Percentiles rank a stretch among this genome's conserved stretches.
These are phyloP conservation scores for Lasiodiplodia gonubiensis DNA, from an alignment of 2,329 filamentous ascomycete species.

Conservation along the genomic window DNA sequence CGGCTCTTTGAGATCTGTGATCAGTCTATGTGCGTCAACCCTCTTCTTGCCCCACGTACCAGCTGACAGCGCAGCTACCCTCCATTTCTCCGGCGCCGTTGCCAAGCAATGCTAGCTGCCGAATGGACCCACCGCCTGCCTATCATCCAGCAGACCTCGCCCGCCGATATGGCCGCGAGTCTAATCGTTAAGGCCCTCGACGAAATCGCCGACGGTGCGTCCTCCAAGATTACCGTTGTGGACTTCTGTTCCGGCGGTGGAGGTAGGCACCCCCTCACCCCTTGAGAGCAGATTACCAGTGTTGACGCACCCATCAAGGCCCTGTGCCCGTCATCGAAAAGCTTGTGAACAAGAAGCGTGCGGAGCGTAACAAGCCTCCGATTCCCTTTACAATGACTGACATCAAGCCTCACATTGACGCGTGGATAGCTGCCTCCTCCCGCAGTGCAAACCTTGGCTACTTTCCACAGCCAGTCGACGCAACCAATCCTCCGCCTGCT, in stretches of 20 bases:
- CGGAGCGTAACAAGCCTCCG: conserved; percentile 31
- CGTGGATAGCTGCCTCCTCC: conserved; percentile 41
- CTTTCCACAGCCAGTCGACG: conserved; percentile 67
- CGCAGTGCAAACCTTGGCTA: conserved; percentile 64
- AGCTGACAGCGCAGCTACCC: conserved; percentile 63
- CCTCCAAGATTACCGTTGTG: conserved; percentile 63
- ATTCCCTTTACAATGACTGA: conserved; percentile 50
- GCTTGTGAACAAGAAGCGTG: conserved; percentile 39
- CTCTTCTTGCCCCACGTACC: no score
- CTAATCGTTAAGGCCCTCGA: conserved; percentile 54
- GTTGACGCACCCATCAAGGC: conserved; percentile 33
- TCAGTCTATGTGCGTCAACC: conserved; percentile 35
- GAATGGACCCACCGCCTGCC: conserved; percentile 68
- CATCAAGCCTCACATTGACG: conserved; percentile 46
- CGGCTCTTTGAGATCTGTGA: conserved; percentile 42
- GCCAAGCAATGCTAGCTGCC: conserved; percentile 69
- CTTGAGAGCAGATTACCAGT: not conserved
- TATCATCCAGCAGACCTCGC: conserved; percentile 61
- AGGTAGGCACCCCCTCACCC: conserved; percentile 46
- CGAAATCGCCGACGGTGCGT: conserved; percentile 1
- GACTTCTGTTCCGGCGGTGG: conserved; percentile 80
- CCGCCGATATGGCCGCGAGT: conserved; percentile 65
- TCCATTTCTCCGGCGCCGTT: conserved; percentile 65
- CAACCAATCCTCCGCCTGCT: conserved; percentile 59
- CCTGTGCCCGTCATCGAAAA: conserved; percentile 46